These are phyloP conservation scores for Trichoderma hamatum DNA, from an alignment of 2,329 filamentous ascomycete species.

Conservation along the genomic window DNA sequence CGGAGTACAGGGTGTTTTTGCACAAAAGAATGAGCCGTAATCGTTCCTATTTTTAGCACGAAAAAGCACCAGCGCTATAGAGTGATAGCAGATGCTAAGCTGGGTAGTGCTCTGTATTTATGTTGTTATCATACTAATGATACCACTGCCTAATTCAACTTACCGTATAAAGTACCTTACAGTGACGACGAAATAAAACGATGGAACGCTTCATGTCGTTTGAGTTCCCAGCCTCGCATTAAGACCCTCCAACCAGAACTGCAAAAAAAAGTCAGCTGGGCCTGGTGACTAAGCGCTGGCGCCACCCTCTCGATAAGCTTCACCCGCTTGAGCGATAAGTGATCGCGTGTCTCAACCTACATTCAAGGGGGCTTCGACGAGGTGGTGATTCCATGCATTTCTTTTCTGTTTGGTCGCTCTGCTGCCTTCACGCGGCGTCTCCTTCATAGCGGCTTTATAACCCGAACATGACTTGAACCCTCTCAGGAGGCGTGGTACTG, in stretches of 20 bases:
- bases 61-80: background rate
- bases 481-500: constrained; percentile 16
- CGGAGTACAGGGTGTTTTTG: background rate
- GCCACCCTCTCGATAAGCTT: constrained; percentile 27
- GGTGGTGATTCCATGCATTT: constrained; percentile 24
- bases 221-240: background rate
- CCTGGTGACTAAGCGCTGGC: constrained; percentile 10
- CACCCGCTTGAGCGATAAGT: constrained; percentile 25
- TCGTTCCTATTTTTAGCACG: background rate
- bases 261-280: constrained; percentile 4
- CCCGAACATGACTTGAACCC: constrained; percentile 28
- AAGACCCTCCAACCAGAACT: constrained; percentile 2
- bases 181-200: background rate
- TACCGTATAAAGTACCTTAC: background rate
- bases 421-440: constrained; percentile 2
- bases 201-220: background rate
- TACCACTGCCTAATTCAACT: background rate
- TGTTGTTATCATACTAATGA: background rate
- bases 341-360: constrained; percentile 31
- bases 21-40: background rate
- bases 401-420: background rate
- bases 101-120: background rate
- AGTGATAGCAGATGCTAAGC: background rate
- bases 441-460: background rate
- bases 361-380: constrained; percentile 7